phyloP scores from a whole-genome alignment of 441 rosid species.

The Populus tomentosa region DNA sequence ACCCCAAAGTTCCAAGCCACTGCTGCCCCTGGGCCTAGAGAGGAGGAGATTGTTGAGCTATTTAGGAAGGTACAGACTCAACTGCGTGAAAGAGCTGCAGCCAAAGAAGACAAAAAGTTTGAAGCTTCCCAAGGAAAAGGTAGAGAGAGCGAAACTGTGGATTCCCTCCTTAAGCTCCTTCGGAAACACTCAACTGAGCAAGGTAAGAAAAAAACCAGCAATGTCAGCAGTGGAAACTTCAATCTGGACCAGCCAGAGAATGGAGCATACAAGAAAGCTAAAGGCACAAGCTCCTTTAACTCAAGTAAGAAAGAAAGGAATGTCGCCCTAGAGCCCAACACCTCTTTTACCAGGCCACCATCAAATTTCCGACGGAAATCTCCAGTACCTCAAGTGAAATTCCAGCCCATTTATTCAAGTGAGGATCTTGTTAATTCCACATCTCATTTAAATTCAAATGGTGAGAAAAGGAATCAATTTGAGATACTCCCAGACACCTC shows the following conservation, averaged over 20 bases:
- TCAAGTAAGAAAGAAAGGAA: constrained; percentile 18
- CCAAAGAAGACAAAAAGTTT: constrained; percentile 48
- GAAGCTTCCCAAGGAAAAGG: constrained; percentile 44
- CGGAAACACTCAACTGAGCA: constrained; percentile 71
- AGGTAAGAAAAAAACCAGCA: constrained; percentile 40
- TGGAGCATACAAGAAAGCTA: constrained; percentile 27
- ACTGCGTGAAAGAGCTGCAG: constrained; percentile 67
- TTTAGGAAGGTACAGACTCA: constrained; percentile 78
- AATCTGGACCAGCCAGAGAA: constrained; percentile 31
- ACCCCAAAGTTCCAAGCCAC: constrained; percentile 59
- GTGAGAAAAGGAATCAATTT: constrained; percentile 32
- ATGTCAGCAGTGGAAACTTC: constrained; percentile 24
- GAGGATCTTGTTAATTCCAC: constrained; percentile 37
- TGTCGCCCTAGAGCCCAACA: constrained; percentile 22
- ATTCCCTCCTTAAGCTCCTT: constrained; percentile 65
- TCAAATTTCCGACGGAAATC: constrained; percentile 61
- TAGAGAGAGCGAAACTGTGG: constrained; percentile 56
- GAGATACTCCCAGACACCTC: constrained; percentile 24
- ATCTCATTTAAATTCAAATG: constrained; percentile 25
- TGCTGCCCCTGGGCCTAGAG: constrained; percentile 58
- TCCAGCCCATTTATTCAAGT: constrained; percentile 36
- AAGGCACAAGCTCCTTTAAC: constrained; percentile 21
- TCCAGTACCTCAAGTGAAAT: constrained; percentile 52
- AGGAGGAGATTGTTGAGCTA: constrained; percentile 75
- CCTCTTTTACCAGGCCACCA: constrained; percentile 45